These are phyloP conservation scores for Pseudomonodictys pantanalensis DNA, from an alignment of 495 filamentous ascomycete species.

Conservation along the genomic window DNA sequence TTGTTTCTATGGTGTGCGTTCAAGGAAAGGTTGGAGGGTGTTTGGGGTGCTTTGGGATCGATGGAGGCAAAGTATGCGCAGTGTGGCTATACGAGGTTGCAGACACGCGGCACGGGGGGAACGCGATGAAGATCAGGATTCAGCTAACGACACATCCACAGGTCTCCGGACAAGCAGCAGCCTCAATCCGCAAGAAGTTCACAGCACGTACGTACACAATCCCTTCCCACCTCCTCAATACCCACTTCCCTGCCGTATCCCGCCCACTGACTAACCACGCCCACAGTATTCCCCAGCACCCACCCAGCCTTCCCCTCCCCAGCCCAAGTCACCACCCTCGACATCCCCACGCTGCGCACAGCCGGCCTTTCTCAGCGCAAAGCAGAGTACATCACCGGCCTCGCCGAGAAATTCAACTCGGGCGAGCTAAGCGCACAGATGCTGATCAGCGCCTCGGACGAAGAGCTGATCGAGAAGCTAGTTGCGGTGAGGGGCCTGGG, in stretches of 20 bases:
- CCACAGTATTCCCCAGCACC: constrained; percentile 12
- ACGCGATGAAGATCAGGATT: neutral
- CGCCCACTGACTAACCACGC: no score
- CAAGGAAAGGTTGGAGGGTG: neutral
- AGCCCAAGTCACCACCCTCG: constrained; percentile 58
- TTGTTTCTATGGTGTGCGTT: neutral
- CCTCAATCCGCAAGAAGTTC: constrained; percentile 82
- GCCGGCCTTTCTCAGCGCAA: constrained; percentile 89
- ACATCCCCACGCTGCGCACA: constrained; percentile 55
- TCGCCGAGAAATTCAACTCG: constrained; percentile 73
- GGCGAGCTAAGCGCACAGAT: constrained; percentile 73
- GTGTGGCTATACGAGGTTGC: no score
- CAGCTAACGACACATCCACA: constrained; percentile 10
- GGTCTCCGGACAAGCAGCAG: constrained; percentile 87
- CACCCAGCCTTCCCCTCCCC: constrained; percentile 68
- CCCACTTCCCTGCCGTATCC: neutral
- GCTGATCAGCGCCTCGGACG: constrained; percentile 74
- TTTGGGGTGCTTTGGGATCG: neutral
- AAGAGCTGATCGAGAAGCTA: constrained; percentile 76
- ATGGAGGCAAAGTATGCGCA: no score
- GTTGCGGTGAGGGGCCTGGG: constrained; percentile 86
- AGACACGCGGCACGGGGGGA: neutral
- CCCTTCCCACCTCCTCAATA: constrained; percentile 30
- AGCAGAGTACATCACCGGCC: constrained; percentile 85
- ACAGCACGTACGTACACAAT: constrained; percentile 61